Percentiles rank a stretch among this genome's conserved stretches.
Conservation (phyloP, 805 yeast species). For the Ogataea zsoltii region DNA sequence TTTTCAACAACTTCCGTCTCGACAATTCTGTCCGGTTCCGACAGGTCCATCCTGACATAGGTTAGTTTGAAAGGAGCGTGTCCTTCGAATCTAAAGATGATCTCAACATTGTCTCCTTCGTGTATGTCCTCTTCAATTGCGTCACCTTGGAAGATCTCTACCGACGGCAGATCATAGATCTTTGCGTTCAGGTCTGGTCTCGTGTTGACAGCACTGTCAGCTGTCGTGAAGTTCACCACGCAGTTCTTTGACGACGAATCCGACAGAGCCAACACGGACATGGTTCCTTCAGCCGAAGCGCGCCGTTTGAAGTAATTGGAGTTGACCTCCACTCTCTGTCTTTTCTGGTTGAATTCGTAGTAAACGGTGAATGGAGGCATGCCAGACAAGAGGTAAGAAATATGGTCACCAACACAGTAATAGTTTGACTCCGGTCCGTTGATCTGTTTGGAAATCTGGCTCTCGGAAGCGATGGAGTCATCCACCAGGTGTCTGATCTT, state of each 20-base stretch:
- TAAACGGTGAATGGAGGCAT: conserved; percentile 74
- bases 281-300: conserved; percentile 80
- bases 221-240: conserved; percentile 53
- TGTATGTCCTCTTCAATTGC: conserved; percentile 77
- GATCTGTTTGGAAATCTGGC: conserved; percentile 9
- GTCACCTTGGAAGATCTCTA: conserved; percentile 81
- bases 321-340: conserved; percentile 51
- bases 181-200: conserved; percentile 33
- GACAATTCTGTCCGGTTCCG: conserved; percentile 39
- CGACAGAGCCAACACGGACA: conserved; percentile 64
- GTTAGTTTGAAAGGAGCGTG: conserved; percentile 88
- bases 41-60: conserved; percentile 64
- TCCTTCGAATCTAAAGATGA: conserved; percentile 79
- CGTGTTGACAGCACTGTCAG: conserved; percentile 26
- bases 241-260: conserved; percentile 78
- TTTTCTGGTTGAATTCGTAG: conserved; percentile 68
- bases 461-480: conserved; percentile 35
- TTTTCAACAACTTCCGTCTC: conserved; percentile 64
- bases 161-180: conserved; percentile 63
- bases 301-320: conserved; percentile 53
- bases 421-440: conserved; percentile 32
- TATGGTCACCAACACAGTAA: conserved; percentile 92
- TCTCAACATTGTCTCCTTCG: conserved; percentile 92
- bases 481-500: conserved; percentile 47
- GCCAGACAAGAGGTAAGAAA: conserved; percentile 75